Conservation (phyloP, 805 yeast species). For the Saccharomyces jurei region DNA sequence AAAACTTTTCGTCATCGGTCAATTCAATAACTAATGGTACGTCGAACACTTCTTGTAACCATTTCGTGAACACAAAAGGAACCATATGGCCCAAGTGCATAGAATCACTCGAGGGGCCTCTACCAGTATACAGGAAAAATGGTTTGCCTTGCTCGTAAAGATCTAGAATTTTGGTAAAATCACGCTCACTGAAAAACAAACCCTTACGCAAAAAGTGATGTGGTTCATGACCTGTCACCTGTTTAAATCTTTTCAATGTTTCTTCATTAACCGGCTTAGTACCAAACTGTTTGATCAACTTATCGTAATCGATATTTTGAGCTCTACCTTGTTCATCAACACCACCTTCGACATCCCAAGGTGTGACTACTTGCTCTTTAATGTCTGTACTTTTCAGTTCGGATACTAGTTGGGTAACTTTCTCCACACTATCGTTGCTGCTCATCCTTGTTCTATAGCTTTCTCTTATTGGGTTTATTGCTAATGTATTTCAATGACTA, state of each 20-base stretch:
- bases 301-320: conserved; percentile 88
- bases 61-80: conserved; percentile 90
- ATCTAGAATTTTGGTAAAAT: conserved; percentile 68
- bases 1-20: conserved; percentile 94
- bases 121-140: conserved; percentile 90
- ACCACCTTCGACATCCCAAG: conserved; percentile 99
- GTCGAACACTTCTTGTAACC: conserved; percentile 97
- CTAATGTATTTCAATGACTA: neutral
- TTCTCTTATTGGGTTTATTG: neutral
- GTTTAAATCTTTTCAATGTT: conserved; percentile 64
- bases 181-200: conserved; percentile 86
- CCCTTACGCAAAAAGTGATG: conserved; percentile 89
- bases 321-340: conserved; percentile 81
- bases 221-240: conserved; percentile 83
- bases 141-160: conserved; percentile 91
- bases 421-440: conserved; percentile 4
- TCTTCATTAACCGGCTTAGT: conserved; percentile 64
- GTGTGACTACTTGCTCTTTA: conserved; percentile 63
- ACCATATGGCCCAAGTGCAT: conserved; percentile 97
- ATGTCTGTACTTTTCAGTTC: conserved; percentile 11
- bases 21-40: conserved; percentile 89
- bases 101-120: conserved; percentile 92
- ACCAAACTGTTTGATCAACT: conserved; percentile 80
- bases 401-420: conserved; percentile 16
- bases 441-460: neutral